Conservation (phyloP, 2,329 filamentous ascomycete species). For the Claviceps africana region DNA sequence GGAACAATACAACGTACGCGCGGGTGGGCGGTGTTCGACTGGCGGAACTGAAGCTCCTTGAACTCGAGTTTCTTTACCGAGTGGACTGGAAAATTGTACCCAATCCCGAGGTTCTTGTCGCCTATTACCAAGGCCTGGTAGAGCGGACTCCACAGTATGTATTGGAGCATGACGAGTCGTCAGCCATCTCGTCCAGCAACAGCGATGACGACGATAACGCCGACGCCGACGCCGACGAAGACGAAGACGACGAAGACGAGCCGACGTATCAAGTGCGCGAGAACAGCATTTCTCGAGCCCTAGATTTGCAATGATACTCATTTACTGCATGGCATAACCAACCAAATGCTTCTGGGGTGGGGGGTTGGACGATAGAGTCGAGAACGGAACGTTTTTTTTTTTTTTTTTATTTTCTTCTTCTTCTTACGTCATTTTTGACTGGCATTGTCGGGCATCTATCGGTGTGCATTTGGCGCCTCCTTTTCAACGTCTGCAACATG, state of each 20-base stretch:
- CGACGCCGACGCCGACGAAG: constrained; percentile 9
- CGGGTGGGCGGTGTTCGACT: constrained; percentile 85
- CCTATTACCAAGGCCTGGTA: constrained; percentile 83
- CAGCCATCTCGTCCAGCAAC: constrained; percentile 5
- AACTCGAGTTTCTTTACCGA: constrained; percentile 82
- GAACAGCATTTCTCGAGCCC: neutral
- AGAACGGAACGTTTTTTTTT: neutral
- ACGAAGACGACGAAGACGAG: constrained; percentile 19
- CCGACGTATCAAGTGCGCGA: constrained; percentile 14
- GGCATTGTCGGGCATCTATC: neutral
- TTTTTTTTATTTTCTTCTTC: no score
- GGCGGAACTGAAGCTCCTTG: constrained; percentile 75
- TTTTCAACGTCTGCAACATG: neutral
- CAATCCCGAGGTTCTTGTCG: constrained; percentile 80
- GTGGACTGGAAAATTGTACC: constrained; percentile 97
- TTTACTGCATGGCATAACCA: neutral
- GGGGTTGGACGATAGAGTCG: neutral
- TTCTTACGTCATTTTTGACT: neutral
- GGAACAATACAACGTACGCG: constrained; percentile 96
- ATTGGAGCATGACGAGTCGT: constrained; percentile 27
- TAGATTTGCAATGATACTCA: constrained; percentile 8
- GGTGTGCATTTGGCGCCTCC: neutral
- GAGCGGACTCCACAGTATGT: constrained; percentile 46
- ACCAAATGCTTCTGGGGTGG: neutral
- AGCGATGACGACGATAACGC: constrained; percentile 4